Evolutionary conservation across 2,329 filamentous ascomycete genomes (phyloP), one percentile per base, ranked within the genome.

Genomic region (Sclerotinia trifoliorum): DNA sequence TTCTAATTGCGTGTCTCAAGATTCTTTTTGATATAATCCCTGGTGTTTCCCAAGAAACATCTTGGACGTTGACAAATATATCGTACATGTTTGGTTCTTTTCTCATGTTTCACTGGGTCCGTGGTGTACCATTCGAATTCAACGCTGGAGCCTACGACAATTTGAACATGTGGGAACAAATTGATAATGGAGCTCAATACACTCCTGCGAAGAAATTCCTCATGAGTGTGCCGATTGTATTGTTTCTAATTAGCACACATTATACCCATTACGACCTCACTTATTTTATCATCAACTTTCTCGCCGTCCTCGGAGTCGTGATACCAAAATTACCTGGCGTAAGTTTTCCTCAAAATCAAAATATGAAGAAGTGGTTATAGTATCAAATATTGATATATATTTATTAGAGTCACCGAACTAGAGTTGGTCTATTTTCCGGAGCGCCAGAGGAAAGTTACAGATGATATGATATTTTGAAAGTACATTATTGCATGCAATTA

Each of bases 111-210:
- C 95, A 99, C 82, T 97, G 93, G 85, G 95, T 99, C 74, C 93
- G 94, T 78, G 95, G 95, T 75, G 93, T 98, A 58, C 95, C 95
- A 7, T 99, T 99, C 78, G 95, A 99, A 80, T 99, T 99, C 86
- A 99, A 99, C 79, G 90, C 92, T 68, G 95, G 95, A 69, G 95
- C 95, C 75, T 99, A 98, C 80, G 95, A 99, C 84, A 98, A 99
- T 80, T 86, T 99, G 78, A 99, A 98, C 83, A 98, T 99, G 95
- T 99, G 95, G 95, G 95, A 99, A 83, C 95, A 99, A 82, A 99
- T 99, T 79, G 95, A 99, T 83, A 96, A 98, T 77, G 95, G 95
- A 58, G 95, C 95, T 75, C 95, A 99, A 80, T 99, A 98, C 83
- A 99, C 95, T 0, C 95, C 95, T 5, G 92, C 95, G 73, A 99